Base-by-base conservation (phyloP, 208 protist species). In the Wallacemonas sp. region DNA sequence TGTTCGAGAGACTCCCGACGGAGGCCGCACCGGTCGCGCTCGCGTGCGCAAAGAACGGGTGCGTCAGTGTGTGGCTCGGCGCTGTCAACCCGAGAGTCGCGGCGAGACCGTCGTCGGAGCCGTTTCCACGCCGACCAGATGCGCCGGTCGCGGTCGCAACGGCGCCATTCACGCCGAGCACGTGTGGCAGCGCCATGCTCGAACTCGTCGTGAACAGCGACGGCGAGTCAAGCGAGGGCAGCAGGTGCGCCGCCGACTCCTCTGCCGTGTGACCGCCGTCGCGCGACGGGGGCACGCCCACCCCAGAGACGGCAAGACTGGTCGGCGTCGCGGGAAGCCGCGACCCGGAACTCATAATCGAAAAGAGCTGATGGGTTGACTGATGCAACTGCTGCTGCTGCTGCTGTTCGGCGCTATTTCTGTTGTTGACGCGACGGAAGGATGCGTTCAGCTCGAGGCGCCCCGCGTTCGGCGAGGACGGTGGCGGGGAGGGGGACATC, bases 91-190 rank as follows among this genome's bases (percentile, higher is more conserved):
- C n/a, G n/a, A n/a, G n/a, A n/a, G n/a, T n/a, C n/a, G n/a, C n/a
- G n/a, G n/a, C n/a, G n/a, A n/a, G n/a, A n/a, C n/a, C n/a, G n/a
- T n/a, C n/a, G n/a, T n/a, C n/a, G n/a, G n/a, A n/a, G n/a, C n/a
- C n/a, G n/a, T n/a, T n/a, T n/a, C n/a, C n/a, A n/a, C n/a, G n/a
- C n/a, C n/a, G n/a, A n/a, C n/a, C n/a, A n/a, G n/a, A n/a, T n/a
- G n/a, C n/a, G n/a, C 36, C 9, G 36, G 36, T 41, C 14, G 36
- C 14, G 36, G 36, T 14, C 6, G 36, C 36, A 27, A 67, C 57
- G 23, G 65, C 36, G 19, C 48, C 23, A 43, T 61, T 62, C 19
- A 63, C 67, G 12, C 61, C 46, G 36, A 62, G 66, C 9, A 73
- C 23, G 46, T 68, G 68, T 24, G 56, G 52, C 57, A 74, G 23